Evolutionary conservation across 805 yeast genomes (phyloP).

Genomic region (Saccharomycopsis lassenensis): DNA sequence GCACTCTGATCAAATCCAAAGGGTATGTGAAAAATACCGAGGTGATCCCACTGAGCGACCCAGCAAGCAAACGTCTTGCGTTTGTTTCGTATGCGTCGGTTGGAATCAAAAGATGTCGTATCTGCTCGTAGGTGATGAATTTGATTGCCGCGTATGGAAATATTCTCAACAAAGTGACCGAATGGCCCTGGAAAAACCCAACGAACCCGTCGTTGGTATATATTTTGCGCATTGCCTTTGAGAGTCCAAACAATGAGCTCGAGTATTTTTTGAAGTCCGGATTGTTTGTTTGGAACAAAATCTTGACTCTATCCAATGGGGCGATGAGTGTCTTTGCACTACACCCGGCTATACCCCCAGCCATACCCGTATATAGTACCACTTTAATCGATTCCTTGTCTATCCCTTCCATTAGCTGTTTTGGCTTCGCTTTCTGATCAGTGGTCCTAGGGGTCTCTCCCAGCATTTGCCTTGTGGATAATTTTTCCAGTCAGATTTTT

Average conservation of each 20-base stretch:
- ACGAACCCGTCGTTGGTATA: conserved; percentile 55
- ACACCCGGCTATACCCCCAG: conserved; percentile 93
- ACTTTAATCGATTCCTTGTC: conserved; percentile 67
- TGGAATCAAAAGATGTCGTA: conserved; percentile 71
- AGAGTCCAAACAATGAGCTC: conserved; percentile 70
- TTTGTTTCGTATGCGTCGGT: conserved; percentile 66
- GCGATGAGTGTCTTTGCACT: conserved; percentile 95
- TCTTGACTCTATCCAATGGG: conserved; percentile 90
- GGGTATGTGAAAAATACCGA: conserved; percentile 90
- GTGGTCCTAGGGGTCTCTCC: no score
- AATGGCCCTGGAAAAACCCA: conserved; percentile 92
- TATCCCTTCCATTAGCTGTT: no score
- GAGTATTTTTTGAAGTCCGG: conserved; percentile 76
- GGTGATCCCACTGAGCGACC: conserved; percentile 80
- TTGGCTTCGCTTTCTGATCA: no score
- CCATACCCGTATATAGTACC: conserved; percentile 71
- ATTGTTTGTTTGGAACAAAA: conserved; percentile 87
- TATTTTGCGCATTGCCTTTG: conserved; percentile 60
- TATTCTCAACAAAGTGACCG: conserved; percentile 81
- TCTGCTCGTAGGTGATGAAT: conserved; percentile 92
- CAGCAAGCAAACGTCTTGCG: conserved; percentile 69
- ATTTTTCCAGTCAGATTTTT: no score
- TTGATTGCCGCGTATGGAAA: conserved; percentile 97
- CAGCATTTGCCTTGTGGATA: no score
- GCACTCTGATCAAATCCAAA: conserved; percentile 76